Percentiles rank a stretch among this genome's conserved stretches.
These are phyloP conservation scores for Penicillium diatomitis DNA, from an alignment of 495 filamentous ascomycete species.

Conservation along the genomic window DNA sequence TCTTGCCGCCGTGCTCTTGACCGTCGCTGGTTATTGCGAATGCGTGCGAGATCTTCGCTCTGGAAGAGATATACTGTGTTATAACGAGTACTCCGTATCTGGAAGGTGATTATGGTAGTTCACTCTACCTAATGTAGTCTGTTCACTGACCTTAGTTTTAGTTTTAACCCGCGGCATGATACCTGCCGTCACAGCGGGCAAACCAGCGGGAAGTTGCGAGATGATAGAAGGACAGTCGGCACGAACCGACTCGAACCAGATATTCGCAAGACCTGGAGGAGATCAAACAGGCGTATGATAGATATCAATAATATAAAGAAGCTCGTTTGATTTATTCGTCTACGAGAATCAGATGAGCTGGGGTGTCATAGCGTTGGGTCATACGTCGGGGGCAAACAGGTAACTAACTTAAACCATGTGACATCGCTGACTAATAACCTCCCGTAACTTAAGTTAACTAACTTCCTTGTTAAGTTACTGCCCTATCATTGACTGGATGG, in stretches of 20 bases:
- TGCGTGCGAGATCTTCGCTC: conserved; percentile 3
- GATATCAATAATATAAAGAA: neutral
- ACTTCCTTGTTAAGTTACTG: too few species aligned
- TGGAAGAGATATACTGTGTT: neutral
- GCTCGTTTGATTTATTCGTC: neutral
- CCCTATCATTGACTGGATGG: neutral
- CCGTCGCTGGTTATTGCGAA: conserved; percentile 62
- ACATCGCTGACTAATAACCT: neutral
- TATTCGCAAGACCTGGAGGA: neutral
- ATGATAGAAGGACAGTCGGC: neutral
- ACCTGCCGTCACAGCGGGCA: neutral
- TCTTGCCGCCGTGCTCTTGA: conserved; percentile 62
- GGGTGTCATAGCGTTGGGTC: neutral
- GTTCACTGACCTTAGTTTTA: too few species aligned
- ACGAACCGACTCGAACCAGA: neutral
- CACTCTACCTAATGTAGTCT: neutral
- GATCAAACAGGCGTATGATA: neutral
- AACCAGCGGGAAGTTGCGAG: neutral
- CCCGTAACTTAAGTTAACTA: too few species aligned
- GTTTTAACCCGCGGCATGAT: neutral
- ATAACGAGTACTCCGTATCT: neutral
- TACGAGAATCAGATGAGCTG: neutral
- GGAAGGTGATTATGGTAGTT: neutral
- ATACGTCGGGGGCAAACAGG: neutral
- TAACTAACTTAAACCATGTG: neutral